phyloP scores from a whole-genome alignment of 768 basidiomycete species.

The Russula griseocarnosa region DNA sequence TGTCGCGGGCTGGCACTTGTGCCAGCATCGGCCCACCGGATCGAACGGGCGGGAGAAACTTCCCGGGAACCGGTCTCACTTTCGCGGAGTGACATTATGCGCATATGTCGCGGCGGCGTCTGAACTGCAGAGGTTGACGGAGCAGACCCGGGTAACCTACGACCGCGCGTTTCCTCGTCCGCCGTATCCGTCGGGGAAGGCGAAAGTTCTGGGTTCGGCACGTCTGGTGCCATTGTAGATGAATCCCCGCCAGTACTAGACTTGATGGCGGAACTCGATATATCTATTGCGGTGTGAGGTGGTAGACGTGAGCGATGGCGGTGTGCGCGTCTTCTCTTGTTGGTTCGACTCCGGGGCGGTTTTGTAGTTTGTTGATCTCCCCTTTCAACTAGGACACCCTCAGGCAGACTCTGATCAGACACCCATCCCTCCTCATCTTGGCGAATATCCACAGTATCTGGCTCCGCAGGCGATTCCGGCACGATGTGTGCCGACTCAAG shows the following conservation, averaged over 20 bases:
- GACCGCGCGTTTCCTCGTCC: conserved; percentile 30
- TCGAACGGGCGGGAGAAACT: conserved; percentile 45
- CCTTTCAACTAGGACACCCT: conserved; percentile 3
- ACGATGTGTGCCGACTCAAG: not conserved
- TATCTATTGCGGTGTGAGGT: not conserved
- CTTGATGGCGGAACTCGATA: not conserved
- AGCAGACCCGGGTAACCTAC: conserved; percentile 21
- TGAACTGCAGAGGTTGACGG: conserved; percentile 19
- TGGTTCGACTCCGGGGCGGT: conserved; percentile 21
- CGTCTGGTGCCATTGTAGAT: conserved; percentile 17
- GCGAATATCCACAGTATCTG: conserved; percentile 19
- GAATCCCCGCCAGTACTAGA: conserved; percentile 11
- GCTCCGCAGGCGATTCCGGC: not conserved
- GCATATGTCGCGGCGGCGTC: conserved; percentile 31
- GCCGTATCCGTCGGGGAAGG: conserved; percentile 5
- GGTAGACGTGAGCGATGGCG: conserved; percentile 10
- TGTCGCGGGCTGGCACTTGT: conserved; percentile 26
- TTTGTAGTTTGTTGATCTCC: not conserved
- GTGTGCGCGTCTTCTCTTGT: conserved; percentile 7
- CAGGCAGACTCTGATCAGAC: conserved; percentile 47
- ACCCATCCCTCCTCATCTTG: conserved; percentile 56
- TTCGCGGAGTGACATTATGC: conserved; percentile 35
- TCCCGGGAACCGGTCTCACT: conserved; percentile 35
- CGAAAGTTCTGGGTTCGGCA: not conserved
- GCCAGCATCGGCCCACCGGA: conserved; percentile 43